Conservation (phyloP, 129 eudicot genomes). For the Heracleum sosnowskyi region DNA sequence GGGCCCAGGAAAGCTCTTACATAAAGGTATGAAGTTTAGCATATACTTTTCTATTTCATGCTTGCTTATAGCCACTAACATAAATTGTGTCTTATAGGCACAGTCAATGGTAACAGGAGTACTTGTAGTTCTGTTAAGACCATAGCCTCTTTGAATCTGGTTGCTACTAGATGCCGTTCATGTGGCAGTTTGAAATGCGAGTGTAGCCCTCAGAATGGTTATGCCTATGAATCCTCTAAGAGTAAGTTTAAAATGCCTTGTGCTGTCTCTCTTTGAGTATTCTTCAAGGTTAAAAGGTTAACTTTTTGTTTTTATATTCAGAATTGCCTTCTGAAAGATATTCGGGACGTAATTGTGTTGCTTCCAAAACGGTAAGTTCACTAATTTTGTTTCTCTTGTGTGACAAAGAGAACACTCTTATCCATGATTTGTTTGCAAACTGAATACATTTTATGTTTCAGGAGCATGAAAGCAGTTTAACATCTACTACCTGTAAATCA, state of each 20-base stretch:
- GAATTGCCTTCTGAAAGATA: slow-evolving; percentile 29
- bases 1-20: slow-evolving; percentile 5
- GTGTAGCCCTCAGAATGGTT: slow-evolving; percentile 15
- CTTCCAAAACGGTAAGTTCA: slow-evolving; percentile 17
- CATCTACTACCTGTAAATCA: slow-evolving; percentile 11
- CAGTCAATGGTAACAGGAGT: slow-evolving; percentile 23
- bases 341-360: slow-evolving; percentile 13
- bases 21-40: slow-evolving; percentile 29
- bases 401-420: neutral
- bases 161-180: slow-evolving; percentile 14
- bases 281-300: neutral
- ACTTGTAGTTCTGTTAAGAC: slow-evolving; percentile 20
- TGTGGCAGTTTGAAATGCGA: slow-evolving; percentile 24
- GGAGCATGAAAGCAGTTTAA: slow-evolving; percentile 12
- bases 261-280: neutral
- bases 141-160: neutral
- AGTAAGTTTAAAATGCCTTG: slow-evolving; percentile 22
- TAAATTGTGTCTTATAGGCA: slow-evolving; percentile 22
- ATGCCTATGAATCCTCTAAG: slow-evolving; percentile 9
- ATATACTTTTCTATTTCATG: slow-evolving; percentile 20
- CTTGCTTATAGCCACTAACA: slow-evolving; percentile 22
- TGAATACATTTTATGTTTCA: slow-evolving; percentile 7
- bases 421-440: neutral
- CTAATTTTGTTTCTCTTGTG: neutral
- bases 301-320: slow-evolving; percentile 1